Evolutionary conservation across 2,329 filamentous ascomycete species (phyloP).

Genomic region (Sphaerostilbella broomeana): DNA sequence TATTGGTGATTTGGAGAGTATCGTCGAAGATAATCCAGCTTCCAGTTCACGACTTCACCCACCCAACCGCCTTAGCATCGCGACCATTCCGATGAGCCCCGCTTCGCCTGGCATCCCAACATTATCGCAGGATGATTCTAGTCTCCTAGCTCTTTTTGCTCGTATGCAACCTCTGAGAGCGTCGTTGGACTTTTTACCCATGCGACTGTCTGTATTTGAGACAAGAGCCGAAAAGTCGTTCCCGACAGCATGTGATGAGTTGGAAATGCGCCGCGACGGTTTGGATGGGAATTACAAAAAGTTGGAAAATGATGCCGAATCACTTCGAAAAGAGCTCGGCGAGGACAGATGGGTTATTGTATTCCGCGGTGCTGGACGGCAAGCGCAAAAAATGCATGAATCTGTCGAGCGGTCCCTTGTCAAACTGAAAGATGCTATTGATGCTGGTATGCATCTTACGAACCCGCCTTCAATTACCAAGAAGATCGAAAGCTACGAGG

Average conservation of each 20-base stretch:
- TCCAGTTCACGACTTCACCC: constrained; percentile 43
- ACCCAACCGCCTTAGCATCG: constrained; percentile 63
- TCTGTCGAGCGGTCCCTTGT: constrained; percentile 81
- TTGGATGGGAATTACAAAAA: constrained; percentile 84
- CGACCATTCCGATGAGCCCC: constrained; percentile 57
- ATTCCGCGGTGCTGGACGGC: constrained; percentile 84
- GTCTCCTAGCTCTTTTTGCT: constrained; percentile 82
- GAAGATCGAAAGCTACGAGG: constrained; percentile 88
- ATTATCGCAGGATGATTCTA: constrained; percentile 73
- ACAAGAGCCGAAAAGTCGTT: constrained; percentile 70
- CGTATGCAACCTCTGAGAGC: constrained; percentile 91
- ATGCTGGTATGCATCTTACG: constrained; percentile 65
- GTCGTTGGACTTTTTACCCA: constrained; percentile 90
- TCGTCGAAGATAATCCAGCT: constrained; percentile 77
- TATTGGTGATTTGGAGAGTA: constrained; percentile 84
- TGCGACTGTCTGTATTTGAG: constrained; percentile 85
- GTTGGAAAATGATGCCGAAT: constrained; percentile 84
- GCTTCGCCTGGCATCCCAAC: constrained; percentile 50
- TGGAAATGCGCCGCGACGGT: constrained; percentile 65
- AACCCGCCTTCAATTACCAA: constrained; percentile 65
- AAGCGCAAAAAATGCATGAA: constrained; percentile 94
- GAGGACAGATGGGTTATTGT: constrained; percentile 96
- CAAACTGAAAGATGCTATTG: constrained; percentile 75
- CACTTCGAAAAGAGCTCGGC: constrained; percentile 78
- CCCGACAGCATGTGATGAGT: constrained; percentile 83